Percentiles rank a stretch among this genome's conserved stretches.
Evolutionary conservation across 2,329 filamentous ascomycete species (phyloP).

Genomic region (Pyricularia sp.): DNA sequence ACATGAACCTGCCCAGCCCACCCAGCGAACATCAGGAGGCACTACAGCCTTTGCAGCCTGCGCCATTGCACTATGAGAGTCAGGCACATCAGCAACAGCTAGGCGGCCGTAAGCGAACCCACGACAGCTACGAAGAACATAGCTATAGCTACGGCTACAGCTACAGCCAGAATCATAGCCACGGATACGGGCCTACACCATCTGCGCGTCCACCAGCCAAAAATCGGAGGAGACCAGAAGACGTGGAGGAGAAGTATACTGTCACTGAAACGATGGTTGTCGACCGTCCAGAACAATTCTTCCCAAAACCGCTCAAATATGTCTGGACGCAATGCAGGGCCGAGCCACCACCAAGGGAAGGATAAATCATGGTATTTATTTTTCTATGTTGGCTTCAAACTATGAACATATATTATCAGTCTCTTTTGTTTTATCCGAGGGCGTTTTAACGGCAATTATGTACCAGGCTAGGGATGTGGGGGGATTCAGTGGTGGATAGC

Average conservation of each 20-base stretch:
- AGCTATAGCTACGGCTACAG: neutral
- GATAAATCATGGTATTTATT: neutral
- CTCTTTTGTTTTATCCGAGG: neutral
- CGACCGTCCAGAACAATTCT: neutral
- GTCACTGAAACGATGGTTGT: neutral
- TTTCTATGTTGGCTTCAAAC: neutral
- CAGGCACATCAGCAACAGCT: neutral
- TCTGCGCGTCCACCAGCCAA: neutral
- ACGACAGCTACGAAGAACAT: neutral
- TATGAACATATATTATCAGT: neutral
- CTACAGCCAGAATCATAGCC: neutral
- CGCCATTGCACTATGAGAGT: neutral
- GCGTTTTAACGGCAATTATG: neutral
- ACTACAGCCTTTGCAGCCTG: neutral
- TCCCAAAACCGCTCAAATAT: neutral
- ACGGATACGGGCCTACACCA: neutral
- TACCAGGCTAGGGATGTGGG: neutral
- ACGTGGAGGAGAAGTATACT: neutral
- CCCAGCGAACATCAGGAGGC: neutral
- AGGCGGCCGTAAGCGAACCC: neutral
- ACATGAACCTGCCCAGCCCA: neutral
- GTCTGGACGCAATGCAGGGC: neutral
- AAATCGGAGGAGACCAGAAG: neutral
- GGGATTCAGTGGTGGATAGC: neutral
- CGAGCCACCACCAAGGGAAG: neutral